Evolutionary conservation across 2,329 filamentous ascomycete species (phyloP).

Genomic region (Penicillium crustosum): DNA sequence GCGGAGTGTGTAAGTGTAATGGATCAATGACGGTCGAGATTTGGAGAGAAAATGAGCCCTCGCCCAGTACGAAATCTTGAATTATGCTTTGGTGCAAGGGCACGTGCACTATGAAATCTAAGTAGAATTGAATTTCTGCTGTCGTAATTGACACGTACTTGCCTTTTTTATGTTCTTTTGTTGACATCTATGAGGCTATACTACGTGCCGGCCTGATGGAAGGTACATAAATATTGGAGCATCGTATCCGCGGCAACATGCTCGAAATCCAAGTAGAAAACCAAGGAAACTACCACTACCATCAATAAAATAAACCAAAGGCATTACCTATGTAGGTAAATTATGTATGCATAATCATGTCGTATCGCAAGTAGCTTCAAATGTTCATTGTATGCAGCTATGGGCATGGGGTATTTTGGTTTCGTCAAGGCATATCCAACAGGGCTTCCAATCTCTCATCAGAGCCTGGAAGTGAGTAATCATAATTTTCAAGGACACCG

Average conservation of each 20-base stretch:
- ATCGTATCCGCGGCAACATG: neutral
- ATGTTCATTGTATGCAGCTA: neutral
- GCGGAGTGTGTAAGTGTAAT: conserved; percentile 14
- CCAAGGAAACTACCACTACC: neutral
- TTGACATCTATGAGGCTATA: neutral
- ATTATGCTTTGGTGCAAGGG: neutral
- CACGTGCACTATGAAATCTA: neutral
- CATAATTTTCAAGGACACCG: conserved; percentile 16
- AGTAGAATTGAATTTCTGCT: neutral
- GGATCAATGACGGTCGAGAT: conserved; percentile 8
- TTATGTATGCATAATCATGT: neutral
- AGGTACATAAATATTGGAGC: conserved; percentile 7
- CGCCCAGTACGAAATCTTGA: conserved; percentile 2
- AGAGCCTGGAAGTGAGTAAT: conserved; percentile 28
- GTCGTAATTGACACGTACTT: conserved; percentile 4
- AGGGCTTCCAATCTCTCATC: conserved; percentile 39
- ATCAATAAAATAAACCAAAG: neutral
- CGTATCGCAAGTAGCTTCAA: neutral
- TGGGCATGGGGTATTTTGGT: conserved; percentile 9
- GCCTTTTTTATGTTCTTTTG: neutral
- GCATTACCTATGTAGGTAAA: neutral
- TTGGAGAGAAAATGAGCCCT: conserved; percentile 1
- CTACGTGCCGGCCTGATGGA: conserved; percentile 10
- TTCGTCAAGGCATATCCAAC: conserved; percentile 39
- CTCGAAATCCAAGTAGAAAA: neutral